Conservation (phyloP, 2,329 filamentous ascomycete species). For the Dactylellina drechsleri region DNA sequence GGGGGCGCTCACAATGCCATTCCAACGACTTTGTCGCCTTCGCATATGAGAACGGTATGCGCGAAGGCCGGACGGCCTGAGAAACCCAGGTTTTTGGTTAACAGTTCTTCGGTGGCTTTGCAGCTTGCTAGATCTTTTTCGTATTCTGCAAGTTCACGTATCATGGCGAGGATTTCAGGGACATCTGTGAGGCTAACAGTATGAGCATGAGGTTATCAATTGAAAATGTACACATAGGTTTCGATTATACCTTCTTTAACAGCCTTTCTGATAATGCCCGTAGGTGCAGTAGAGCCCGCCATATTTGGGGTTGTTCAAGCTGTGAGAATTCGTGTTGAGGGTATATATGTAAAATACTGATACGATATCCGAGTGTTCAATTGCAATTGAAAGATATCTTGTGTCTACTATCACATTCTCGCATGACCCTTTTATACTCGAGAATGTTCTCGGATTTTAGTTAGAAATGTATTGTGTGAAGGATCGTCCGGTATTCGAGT, state of each 20-base stretch:
- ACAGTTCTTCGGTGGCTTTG: conserved; percentile 78
- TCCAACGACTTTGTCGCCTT: conserved; percentile 55
- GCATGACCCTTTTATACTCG: background rate
- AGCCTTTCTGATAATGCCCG: conserved; percentile 39
- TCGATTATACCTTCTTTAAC: conserved; percentile 33
- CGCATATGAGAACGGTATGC: conserved; percentile 55
- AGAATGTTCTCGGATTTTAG: background rate
- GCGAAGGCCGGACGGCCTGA: conserved; percentile 66
- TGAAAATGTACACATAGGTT: no score
- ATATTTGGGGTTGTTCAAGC: background rate
- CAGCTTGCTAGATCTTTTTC: conserved; percentile 76
- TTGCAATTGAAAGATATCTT: no score
- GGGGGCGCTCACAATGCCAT: conserved; percentile 55
- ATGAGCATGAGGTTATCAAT: no score
- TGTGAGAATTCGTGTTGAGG: conserved; percentile 12
- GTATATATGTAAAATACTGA: no score
- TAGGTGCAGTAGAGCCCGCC: conserved; percentile 8
- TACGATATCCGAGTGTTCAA: no score
- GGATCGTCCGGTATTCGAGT: background rate
- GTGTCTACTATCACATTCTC: background rate
- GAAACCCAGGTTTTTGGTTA: conserved; percentile 81
- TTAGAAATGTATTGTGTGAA: background rate
- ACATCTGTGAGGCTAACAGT: conserved; percentile 70
- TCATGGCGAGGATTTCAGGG: conserved; percentile 79
- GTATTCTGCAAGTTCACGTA: conserved; percentile 87